Evolutionary conservation across 1,284 basidiomycete genomes (phyloP).

Genomic region (Marasmius tenuissimus): DNA sequence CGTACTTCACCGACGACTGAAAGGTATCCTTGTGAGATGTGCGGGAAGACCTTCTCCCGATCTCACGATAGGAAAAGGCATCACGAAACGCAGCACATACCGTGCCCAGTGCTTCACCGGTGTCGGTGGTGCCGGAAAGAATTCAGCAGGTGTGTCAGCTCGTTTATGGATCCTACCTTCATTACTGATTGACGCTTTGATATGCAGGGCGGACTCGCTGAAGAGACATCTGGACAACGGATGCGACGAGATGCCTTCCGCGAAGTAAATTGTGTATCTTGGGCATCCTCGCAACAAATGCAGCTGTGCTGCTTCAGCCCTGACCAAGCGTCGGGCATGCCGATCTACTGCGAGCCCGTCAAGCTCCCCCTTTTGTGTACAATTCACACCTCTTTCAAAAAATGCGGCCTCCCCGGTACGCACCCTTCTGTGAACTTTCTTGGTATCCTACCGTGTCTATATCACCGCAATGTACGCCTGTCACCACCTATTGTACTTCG

Average conservation of each 20-base stretch:
- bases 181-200: not conserved
- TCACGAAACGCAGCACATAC: slow-evolving; percentile 70
- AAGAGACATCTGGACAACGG: slow-evolving; percentile 42
- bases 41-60: slow-evolving; percentile 74
- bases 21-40: slow-evolving; percentile 66
- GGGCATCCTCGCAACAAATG: not conserved
- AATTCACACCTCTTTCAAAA: too few species aligned
- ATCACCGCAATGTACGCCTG: too few species aligned
- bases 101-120: slow-evolving; percentile 57
- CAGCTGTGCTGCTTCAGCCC: not conserved
- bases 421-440: too few species aligned
- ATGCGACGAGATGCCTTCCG: slow-evolving; percentile 13
- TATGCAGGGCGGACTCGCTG: slow-evolving; percentile 42
- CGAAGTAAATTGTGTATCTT: not conserved
- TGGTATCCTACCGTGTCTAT: too few species aligned
- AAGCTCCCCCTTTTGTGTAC: too few species aligned
- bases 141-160: slow-evolving; percentile 58
- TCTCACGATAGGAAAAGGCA: slow-evolving; percentile 78
- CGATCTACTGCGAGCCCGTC: too few species aligned
- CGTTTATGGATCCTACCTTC: not conserved
- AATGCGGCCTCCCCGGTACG: too few species aligned
- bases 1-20: slow-evolving; percentile 42
- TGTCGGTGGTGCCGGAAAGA: slow-evolving; percentile 72
- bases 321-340: not conserved
- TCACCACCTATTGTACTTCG: too few species aligned